Conservation (phyloP, 2,329 filamentous ascomycete genomes). For the Cladophialophora carrionii region DNA sequence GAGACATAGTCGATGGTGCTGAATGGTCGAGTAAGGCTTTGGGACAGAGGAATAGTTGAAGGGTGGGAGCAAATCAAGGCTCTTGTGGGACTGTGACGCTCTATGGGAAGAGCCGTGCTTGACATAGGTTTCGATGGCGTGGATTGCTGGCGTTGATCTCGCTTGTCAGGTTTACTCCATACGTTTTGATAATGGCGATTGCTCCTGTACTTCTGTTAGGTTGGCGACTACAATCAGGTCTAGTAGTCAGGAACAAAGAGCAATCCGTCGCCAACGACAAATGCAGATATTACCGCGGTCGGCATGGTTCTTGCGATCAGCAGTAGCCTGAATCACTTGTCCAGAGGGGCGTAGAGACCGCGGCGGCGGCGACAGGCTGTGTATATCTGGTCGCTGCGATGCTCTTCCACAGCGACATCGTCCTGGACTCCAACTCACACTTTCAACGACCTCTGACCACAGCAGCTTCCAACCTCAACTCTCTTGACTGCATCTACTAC, state of each 20-base stretch:
- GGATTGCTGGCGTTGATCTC: background rate
- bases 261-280: background rate
- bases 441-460: background rate
- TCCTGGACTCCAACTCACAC: background rate
- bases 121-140: background rate
- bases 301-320: background rate
- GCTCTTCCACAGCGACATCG: background rate
- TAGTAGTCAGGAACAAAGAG: background rate
- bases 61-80: background rate
- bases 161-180: background rate
- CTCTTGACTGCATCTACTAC: background rate
- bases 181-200: background rate
- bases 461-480: background rate
- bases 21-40: background rate
- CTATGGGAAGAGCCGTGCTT: background rate
- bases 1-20: background rate
- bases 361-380: conserved; percentile 2
- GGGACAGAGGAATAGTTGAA: background rate
- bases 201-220: background rate
- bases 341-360: conserved; percentile 7
- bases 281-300: conserved; percentile 1
- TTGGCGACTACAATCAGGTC: background rate
- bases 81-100: background rate
- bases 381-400: conserved; percentile 1
- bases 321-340: conserved; percentile 6